phyloP scores from a whole-genome alignment of 2,329 filamentous ascomycete species.

The Fusarium multiceps region DNA sequence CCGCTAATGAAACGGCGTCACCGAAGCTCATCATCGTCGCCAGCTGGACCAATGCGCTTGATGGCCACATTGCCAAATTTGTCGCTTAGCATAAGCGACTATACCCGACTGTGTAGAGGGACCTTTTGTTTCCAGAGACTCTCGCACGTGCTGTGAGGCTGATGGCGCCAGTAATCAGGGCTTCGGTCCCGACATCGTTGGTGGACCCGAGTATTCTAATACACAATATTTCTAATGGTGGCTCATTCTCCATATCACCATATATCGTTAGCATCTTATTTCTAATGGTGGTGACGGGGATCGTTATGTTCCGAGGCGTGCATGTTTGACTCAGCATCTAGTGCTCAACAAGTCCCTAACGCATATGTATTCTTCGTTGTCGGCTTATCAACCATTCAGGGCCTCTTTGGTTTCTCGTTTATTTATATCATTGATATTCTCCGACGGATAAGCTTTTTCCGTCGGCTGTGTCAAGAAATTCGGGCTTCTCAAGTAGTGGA shows the following conservation, averaged over 20 bases:
- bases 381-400: background rate
- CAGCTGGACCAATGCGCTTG: slow-evolving; percentile 23
- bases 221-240: slow-evolving; percentile 14
- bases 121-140: background rate
- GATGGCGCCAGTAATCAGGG: background rate
- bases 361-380: slow-evolving; percentile 9
- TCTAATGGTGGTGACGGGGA: background rate
- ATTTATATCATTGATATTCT: background rate
- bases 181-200: background rate
- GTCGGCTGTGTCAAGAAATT: no score
- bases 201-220: background rate
- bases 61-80: slow-evolving; percentile 30
- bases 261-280: slow-evolving; percentile 1
- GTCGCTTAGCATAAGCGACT: slow-evolving; percentile 16
- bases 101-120: background rate
- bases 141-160: background rate
- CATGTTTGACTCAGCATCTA: slow-evolving; percentile 23
- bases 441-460: background rate
- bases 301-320: slow-evolving; percentile 6
- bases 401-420: background rate
- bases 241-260: slow-evolving; percentile 4
- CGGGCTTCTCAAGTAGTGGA: no score
- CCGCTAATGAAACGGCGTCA: background rate
- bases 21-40: slow-evolving; percentile 28
- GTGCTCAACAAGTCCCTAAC: background rate